Evolutionary conservation across 768 basidiomycete genomes (phyloP).

Genomic region (Boletus eberwhitei): DNA sequence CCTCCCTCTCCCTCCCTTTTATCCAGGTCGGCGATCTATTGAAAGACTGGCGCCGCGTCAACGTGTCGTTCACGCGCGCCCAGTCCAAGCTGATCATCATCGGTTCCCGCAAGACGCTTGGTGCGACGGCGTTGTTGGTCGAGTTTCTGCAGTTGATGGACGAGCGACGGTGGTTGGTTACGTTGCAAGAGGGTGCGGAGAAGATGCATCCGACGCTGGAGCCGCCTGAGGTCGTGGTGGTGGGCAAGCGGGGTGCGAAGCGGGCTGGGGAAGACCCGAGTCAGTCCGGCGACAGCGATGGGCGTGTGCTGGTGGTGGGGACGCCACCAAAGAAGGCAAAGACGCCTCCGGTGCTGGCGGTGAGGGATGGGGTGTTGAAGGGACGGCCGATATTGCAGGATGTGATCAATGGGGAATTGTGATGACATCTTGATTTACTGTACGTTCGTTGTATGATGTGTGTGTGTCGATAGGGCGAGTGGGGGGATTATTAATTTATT

Average conservation of each 20-base stretch:
- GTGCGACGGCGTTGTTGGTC: slow-evolving; percentile 53
- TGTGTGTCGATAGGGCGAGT: too few species aligned
- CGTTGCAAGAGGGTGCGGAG: slow-evolving; percentile 54
- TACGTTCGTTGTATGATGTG: too few species aligned
- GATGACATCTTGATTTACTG: neutral
- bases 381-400: slow-evolving; percentile 62
- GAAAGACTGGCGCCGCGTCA: slow-evolving; percentile 94
- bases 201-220: slow-evolving; percentile 41
- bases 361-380: slow-evolving; percentile 45
- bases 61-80: slow-evolving; percentile 94
- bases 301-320: neutral
- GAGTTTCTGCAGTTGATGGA: slow-evolving; percentile 82
- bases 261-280: slow-evolving; percentile 1
- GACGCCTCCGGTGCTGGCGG: slow-evolving; percentile 12
- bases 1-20: too few species aligned
- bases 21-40: slow-evolving; percentile 84
- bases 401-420: slow-evolving; percentile 44
- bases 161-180: slow-evolving; percentile 64
- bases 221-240: slow-evolving; percentile 7
- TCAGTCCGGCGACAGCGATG: neutral
- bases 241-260: slow-evolving; percentile 17
- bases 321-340: slow-evolving; percentile 37
- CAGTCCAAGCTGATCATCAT: slow-evolving; percentile 87
- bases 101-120: slow-evolving; percentile 79
- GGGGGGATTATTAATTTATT: too few species aligned